These are phyloP conservation scores for Penicillium sp. DNA, from an alignment of 2,329 filamentous ascomycete genomes.

Conservation along the genomic window DNA sequence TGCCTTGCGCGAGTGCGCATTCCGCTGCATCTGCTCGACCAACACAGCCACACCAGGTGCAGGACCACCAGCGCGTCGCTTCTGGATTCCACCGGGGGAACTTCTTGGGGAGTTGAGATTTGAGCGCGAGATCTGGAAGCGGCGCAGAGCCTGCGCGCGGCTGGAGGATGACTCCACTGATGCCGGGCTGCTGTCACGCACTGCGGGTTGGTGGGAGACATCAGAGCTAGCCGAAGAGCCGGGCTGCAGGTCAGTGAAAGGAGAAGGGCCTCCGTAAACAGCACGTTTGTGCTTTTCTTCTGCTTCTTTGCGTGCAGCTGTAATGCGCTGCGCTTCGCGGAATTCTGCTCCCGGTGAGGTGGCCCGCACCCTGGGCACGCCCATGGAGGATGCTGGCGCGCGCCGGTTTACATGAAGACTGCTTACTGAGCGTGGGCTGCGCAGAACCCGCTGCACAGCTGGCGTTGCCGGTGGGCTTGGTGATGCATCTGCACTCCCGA, in stretches of 20 bases:
- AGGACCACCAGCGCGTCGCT: constrained; percentile 29
- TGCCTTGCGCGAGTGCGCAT: constrained; percentile 33
- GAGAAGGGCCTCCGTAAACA: constrained; percentile 22
- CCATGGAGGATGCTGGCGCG: constrained; percentile 15
- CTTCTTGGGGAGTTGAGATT: constrained; percentile 25
- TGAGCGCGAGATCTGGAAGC: constrained; percentile 41
- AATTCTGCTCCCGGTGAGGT: constrained; percentile 44
- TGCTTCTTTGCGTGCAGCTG: constrained; percentile 27
- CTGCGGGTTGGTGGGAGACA: not conserved
- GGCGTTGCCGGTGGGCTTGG: constrained; percentile 15
- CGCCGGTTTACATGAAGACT: constrained; percentile 23
- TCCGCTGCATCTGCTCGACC: constrained; percentile 39
- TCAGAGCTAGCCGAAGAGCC: not conserved
- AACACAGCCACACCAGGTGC: constrained; percentile 35
- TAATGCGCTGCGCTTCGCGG: constrained; percentile 32
- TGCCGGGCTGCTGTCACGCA: not conserved
- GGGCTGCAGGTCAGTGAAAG: constrained; percentile 6
- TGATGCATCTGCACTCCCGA: constrained; percentile 16
- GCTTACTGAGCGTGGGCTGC: constrained; percentile 37
- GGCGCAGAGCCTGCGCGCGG: constrained; percentile 28
- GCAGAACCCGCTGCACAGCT: constrained; percentile 26
- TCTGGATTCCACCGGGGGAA: constrained; percentile 35
- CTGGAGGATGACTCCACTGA: constrained; percentile 19
- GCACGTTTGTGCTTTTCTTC: constrained; percentile 31
- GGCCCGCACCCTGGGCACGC: constrained; percentile 41